Percentiles rank a stretch among this genome's conserved stretches.
Evolutionary conservation across 2,329 filamentous ascomycete genomes (phyloP).

Genomic region (Iodosphaeria phyllophila): DNA sequence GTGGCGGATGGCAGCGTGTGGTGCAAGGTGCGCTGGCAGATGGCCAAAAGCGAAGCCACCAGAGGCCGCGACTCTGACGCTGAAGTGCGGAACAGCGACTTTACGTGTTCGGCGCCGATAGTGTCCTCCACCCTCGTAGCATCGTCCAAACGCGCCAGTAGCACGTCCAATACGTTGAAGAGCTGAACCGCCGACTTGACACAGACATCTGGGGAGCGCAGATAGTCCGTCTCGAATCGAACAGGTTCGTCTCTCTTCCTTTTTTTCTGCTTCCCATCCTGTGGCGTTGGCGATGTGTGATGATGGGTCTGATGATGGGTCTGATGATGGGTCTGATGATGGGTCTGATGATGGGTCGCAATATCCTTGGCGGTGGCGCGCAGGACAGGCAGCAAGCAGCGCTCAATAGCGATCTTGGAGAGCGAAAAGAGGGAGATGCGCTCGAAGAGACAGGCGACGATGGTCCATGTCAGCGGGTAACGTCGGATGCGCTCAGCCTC

Average conservation of each 20-base stretch:
- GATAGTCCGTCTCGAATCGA: constrained; percentile 19
- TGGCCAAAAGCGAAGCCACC: constrained; percentile 22
- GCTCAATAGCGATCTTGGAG: constrained; percentile 52
- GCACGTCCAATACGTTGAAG: constrained; percentile 24
- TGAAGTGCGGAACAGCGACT: constrained; percentile 33
- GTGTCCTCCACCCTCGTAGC: constrained; percentile 17
- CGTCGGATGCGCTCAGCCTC: constrained; percentile 32
- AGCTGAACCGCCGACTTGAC: constrained; percentile 27
- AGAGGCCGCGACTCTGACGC: constrained; percentile 26
- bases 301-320: constrained; percentile 1
- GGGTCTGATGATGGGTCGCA: constrained; percentile 12
- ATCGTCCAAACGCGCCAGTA: constrained; percentile 25
- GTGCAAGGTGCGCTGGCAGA: constrained; percentile 24
- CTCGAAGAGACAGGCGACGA: constrained; percentile 40
- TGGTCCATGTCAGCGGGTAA: constrained; percentile 38
- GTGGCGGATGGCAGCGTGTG: no score
- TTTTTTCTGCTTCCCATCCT: constrained; percentile 20
- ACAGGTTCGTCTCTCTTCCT: constrained; percentile 23
- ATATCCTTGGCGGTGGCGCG: constrained; percentile 46
- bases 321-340: constrained; percentile 7
- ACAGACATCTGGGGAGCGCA: constrained; percentile 21
- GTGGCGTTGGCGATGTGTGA: no score
- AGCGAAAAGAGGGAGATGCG: constrained; percentile 51
- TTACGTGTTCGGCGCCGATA: constrained; percentile 39
- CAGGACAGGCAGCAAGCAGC: constrained; percentile 47